These are phyloP conservation scores for Irpex sp. DNA, from an alignment of 1,284 basidiomycete species.

Conservation along the genomic window DNA sequence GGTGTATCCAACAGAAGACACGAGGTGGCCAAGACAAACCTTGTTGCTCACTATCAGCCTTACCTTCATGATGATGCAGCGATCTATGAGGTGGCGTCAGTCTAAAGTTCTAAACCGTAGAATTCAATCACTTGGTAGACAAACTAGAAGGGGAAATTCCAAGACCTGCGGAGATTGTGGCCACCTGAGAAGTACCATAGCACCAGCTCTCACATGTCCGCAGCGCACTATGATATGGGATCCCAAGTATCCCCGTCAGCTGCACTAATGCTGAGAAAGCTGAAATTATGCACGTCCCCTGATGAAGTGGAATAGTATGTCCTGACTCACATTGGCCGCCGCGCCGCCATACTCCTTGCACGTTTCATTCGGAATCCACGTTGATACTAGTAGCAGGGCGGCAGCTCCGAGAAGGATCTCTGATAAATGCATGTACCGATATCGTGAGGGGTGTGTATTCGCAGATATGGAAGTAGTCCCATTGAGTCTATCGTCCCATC, in stretches of 20 bases:
- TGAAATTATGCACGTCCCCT: not conserved
- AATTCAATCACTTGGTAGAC: no score
- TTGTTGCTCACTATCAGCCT: no score
- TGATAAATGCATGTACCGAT: no score
- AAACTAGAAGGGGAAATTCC: no score
- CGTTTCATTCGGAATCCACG: not conserved
- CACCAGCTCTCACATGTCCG: not conserved
- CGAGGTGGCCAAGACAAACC: no score
- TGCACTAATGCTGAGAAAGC: not conserved
- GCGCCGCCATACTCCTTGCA: not conserved
- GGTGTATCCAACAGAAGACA: no score
- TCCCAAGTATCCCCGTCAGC: not conserved
- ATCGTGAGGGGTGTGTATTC: not conserved
- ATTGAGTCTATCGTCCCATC: not conserved
- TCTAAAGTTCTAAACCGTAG: no score
- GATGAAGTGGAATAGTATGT: not conserved
- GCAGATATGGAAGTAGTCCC: not conserved
- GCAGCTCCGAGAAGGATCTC: not conserved
- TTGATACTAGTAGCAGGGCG: not conserved
- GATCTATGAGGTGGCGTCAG: no score
- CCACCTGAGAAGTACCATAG: no score
- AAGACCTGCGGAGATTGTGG: no score
- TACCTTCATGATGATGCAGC: no score
- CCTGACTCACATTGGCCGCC: not conserved
- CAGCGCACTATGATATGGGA: not conserved